Conservation (phyloP, 129 eudicot genomes). For the Pseudognaphalium luteoalbum region DNA sequence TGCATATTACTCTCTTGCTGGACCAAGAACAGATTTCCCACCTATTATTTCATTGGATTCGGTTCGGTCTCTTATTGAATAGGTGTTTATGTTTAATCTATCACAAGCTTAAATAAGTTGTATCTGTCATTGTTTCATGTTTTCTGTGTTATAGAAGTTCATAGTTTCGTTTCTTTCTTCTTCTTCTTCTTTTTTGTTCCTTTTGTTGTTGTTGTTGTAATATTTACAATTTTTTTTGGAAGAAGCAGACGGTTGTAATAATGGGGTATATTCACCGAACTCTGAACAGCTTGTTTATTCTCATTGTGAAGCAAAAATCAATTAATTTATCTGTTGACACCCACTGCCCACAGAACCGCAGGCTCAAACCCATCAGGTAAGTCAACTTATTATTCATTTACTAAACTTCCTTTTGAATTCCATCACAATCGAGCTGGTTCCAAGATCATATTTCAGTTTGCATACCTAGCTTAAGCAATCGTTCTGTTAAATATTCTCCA, state of each 20-base stretch:
- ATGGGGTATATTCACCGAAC: neutral
- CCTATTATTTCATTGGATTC: constrained; percentile 53
- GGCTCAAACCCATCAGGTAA: neutral
- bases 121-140: neutral
- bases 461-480: neutral
- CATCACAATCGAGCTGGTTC: neutral
- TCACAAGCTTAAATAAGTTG: neutral
- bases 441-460: neutral
- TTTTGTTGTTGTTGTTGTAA: neutral
- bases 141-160: neutral
- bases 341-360: neutral
- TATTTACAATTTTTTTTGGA: too few relatives aligned
- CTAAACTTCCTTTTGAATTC: neutral
- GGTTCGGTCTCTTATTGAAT: constrained; percentile 8
- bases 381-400: neutral
- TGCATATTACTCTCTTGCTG: constrained; percentile 91
- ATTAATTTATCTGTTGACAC: neutral
- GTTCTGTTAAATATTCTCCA: neutral
- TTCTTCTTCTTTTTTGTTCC: neutral
- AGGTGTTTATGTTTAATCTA: constrained; percentile 19
- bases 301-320: neutral
- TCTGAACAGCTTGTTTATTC: neutral
- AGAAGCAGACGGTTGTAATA: too few relatives aligned
- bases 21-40: constrained; percentile 80
- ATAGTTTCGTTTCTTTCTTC: neutral